Evolutionary conservation across 371 early-diverging fungal genomes (phyloP).

Genomic region (Haplosporangium sp.): DNA sequence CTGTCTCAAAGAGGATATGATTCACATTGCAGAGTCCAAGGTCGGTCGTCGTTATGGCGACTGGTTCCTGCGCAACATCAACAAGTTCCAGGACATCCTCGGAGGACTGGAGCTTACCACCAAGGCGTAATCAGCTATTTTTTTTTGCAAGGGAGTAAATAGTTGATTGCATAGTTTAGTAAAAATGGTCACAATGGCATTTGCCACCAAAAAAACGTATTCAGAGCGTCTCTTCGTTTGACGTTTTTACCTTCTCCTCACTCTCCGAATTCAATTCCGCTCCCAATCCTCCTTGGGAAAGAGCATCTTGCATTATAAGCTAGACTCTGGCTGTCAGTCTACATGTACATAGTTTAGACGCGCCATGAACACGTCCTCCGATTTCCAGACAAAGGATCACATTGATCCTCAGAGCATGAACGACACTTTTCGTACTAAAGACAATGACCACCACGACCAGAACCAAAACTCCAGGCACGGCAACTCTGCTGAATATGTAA

Average conservation of each 20-base stretch:
- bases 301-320: no score
- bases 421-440: not conserved
- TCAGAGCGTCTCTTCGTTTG: not conserved
- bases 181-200: not conserved
- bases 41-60: slow-evolving; percentile 93
- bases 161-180: not conserved
- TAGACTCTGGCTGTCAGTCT: no score
- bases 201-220: slow-evolving; percentile 8
- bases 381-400: not conserved
- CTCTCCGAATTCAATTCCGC: no score
- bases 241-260: no score
- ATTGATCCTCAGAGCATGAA: not conserved
- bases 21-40: slow-evolving; percentile 94
- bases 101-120: slow-evolving; percentile 53
- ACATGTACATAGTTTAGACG: no score
- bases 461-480: not conserved
- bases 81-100: slow-evolving; percentile 73
- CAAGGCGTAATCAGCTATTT: slow-evolving; percentile 32
- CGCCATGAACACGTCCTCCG: slow-evolving; percentile 19
- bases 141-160: not conserved
- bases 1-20: slow-evolving; percentile 90
- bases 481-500: not conserved
- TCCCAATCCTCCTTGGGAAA: no score
- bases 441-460: not conserved
- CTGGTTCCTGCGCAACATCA: slow-evolving; percentile 94